Evolutionary conservation across 306 rosid species (phyloP), one percentile per base, ranked within the genome.

Genomic region (Prunus davidiana): DNA sequence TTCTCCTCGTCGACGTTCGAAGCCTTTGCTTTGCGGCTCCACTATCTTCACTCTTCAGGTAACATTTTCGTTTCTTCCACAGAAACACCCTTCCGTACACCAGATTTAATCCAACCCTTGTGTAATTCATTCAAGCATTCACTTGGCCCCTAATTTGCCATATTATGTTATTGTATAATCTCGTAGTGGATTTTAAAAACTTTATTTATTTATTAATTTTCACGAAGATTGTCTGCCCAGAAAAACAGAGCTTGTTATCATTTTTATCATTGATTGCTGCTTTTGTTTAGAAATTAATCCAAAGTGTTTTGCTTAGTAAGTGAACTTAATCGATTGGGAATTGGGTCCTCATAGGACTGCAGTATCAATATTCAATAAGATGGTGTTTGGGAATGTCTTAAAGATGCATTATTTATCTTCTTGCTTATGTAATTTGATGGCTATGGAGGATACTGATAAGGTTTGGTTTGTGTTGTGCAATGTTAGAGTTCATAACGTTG

Each of bases 401-500:
- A 6, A 38, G 43, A 38, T 38, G 43, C 43, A 38, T 38, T 38
- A 38, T 38, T 38, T 56, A 49, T 49, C 15, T 12, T 38, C 43
- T 38, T 38, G 43, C 10, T n/a, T 20, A 15, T 72, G 66, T 41
- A 22, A 20, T 72, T 34, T 38, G 52, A 54, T 34, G n/a, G 28
- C 19, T 18, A 5, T 30, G 18, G 43, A 54, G 28, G 49, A 20
- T 20, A 8, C 43, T 72, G 76, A 57, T 72, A 4, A 56, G 61
- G 51, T 66, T 30, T 69, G 45, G 41, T 70, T 71, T 64, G 13
- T 52, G 64, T 18, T 67, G 63, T 55, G 76, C 55, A 76, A 63
- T 82, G 83, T 79, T 85, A 83, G 85, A 34, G 72, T 78, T 74
- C 66, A 27, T 24, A 64, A 24, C 20, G 20, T 54, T 73, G 72